Evolutionary conservation across 805 yeast genomes (phyloP), one percentile per base, ranked within the genome.

Genomic region (Zygotorulaspora florentina): DNA sequence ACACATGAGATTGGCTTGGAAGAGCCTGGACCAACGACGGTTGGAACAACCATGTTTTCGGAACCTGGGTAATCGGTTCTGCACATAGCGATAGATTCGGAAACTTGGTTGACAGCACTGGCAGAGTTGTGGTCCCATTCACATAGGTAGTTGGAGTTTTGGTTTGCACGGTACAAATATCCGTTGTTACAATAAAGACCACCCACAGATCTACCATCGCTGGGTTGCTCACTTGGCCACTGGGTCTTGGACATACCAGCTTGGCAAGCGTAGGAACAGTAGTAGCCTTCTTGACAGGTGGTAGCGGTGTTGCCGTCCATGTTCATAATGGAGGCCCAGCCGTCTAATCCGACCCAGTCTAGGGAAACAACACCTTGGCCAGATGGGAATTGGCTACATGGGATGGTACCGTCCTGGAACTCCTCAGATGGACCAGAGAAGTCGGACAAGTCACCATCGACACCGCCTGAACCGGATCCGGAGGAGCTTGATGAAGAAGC

Each of bases 61-160:
- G 96, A 84, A 74, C 99, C 99, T 64, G 99, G 99, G 80, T 91
- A 91, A 69, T 91, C 99, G 52, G 99, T 91, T 76, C 97, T 86
- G 79, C 99, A 93, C 62, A 93, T 72, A 49, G 98, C 91, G 59
- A 91, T 89, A 43, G 76, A 75, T 49, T 83, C 65, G 55, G 67
- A 62, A 48, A 87, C 70, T 58, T 85, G 74, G 59, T 81, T 79
- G 48, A 75, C 84, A 57, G 85, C 90, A 43, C 68, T 64, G 40
- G 95, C 95, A 42, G 83, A 67, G 45, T 80, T 74, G 30, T 64
- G 69, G 64, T 96, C 98, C 91, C 95, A 86, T 64, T 76, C 87
- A 77, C 99, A 91, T 62, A 91, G 78, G 72, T 80, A 71, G 58
- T 80, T 71, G 47, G 79, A 53, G 68, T 75, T 71, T 35, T 81